These are phyloP conservation scores for Pouteria campechiana DNA, from an alignment of 179 eudicot genomes.

Conservation along the genomic window DNA sequence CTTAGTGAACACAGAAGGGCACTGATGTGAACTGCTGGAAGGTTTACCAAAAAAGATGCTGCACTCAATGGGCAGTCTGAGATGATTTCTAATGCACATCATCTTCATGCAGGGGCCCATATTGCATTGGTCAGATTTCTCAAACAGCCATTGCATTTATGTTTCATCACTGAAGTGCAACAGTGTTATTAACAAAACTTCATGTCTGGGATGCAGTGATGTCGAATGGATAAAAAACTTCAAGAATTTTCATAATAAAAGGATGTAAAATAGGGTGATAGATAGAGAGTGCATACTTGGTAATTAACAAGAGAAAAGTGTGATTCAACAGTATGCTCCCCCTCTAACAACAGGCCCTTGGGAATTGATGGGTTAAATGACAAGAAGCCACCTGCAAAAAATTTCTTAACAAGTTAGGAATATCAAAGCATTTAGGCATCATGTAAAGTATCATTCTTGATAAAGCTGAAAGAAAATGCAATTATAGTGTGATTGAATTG, in stretches of 20 bases:
- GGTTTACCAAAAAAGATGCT: too few relatives aligned
- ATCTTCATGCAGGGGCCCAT: too few relatives aligned
- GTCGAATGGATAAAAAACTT: too few relatives aligned
- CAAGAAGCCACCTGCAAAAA: conserved; percentile 78
- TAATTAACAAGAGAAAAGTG: conserved; percentile 77
- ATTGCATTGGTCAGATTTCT: too few relatives aligned
- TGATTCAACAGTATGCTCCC: conserved; percentile 63
- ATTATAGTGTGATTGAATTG: neutral
- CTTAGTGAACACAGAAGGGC: too few relatives aligned
- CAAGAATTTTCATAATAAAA: too few relatives aligned
- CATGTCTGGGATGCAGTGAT: too few relatives aligned
- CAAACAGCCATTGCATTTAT: too few relatives aligned
- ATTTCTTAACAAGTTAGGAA: conserved; percentile 2
- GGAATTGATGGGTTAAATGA: conserved; percentile 84
- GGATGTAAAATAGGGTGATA: conserved; percentile 1
- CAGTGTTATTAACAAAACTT: neutral
- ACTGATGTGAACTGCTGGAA: too few relatives aligned
- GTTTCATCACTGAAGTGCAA: neutral
- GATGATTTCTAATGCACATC: too few relatives aligned
- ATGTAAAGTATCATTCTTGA: conserved; percentile 2
- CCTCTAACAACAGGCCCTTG: conserved; percentile 65
- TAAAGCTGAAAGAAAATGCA: neutral
- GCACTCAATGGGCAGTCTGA: too few relatives aligned
- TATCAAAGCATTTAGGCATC: neutral
- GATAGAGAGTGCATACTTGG: conserved; percentile 48